phyloP scores from a whole-genome alignment of 2,329 filamentous ascomycete genomes.

The Sporothrix brasiliensis region DNA sequence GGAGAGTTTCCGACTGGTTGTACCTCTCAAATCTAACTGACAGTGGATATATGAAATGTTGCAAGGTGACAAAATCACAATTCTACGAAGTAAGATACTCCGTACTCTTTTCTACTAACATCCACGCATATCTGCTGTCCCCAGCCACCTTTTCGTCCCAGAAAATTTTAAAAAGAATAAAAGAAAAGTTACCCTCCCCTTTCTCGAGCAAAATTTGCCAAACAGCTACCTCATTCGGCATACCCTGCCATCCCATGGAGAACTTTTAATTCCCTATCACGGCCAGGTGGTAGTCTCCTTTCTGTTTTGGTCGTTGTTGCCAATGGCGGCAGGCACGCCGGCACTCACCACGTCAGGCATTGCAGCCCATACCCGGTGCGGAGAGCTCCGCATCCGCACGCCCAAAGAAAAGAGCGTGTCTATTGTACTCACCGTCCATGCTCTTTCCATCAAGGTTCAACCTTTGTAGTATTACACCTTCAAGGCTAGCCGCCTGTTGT shows the following conservation, averaged over 20 bases:
- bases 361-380: neutral
- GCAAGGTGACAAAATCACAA: no score
- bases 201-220: neutral
- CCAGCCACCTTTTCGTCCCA: neutral
- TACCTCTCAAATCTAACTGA: no score
- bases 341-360: neutral
- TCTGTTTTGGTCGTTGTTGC: constrained; percentile 4
- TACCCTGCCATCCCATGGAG: neutral
- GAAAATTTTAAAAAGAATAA: neutral
- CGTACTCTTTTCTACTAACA: no score
- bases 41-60: no score
- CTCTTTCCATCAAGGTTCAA: neutral
- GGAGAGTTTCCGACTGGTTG: constrained; percentile 11
- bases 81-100: no score
- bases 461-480: neutral
- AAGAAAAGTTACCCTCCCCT: constrained; percentile 6
- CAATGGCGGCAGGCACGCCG: constrained; percentile 8
- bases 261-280: constrained; percentile 2
- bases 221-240: neutral
- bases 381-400: neutral
- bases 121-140: neutral
- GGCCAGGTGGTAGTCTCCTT: constrained; percentile 7
- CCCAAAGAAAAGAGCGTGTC: neutral
- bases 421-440: neutral
- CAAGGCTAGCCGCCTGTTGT: neutral